Conservation (phyloP, 1,284 basidiomycete genomes). For the Leccinum pallidistipes region DNA sequence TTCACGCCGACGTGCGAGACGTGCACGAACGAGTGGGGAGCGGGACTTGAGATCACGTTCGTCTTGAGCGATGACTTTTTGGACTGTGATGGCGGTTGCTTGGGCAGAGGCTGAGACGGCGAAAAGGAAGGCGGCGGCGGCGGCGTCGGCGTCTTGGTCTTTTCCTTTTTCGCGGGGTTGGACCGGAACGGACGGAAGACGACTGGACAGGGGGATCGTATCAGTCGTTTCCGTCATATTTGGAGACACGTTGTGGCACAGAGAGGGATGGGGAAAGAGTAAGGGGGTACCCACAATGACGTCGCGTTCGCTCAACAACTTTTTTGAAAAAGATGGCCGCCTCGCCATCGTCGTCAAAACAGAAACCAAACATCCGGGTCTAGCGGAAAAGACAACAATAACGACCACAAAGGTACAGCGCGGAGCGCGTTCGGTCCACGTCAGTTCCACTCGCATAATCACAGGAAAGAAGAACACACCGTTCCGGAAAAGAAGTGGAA, state of each 20-base stretch:
- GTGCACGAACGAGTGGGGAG: slow-evolving; percentile 79
- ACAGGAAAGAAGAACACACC: slow-evolving; percentile 43
- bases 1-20: slow-evolving; percentile 86
- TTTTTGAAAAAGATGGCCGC: slow-evolving; percentile 54
- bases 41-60: slow-evolving; percentile 74
- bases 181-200: slow-evolving; percentile 31
- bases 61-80: slow-evolving; percentile 42
- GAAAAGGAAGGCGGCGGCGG: neutral
- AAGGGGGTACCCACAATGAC: slow-evolving; percentile 29
- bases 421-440: neutral
- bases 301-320: slow-evolving; percentile 42
- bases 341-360: slow-evolving; percentile 67
- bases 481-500: slow-evolving; percentile 89
- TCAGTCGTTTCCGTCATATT: slow-evolving; percentile 7
- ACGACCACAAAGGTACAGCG: neutral
- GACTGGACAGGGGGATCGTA: slow-evolving; percentile 6
- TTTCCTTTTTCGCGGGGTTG: slow-evolving; percentile 28
- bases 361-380: slow-evolving; percentile 80
- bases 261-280: neutral
- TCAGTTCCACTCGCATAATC: neutral
- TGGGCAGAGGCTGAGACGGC: neutral
- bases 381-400: slow-evolving; percentile 31
- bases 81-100: neutral
- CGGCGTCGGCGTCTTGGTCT: slow-evolving; percentile 10
- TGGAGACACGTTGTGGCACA: slow-evolving; percentile 1